Conservation (phyloP, 73 alveolate genomes). For the Tetrahymena malaccensis region DNA sequence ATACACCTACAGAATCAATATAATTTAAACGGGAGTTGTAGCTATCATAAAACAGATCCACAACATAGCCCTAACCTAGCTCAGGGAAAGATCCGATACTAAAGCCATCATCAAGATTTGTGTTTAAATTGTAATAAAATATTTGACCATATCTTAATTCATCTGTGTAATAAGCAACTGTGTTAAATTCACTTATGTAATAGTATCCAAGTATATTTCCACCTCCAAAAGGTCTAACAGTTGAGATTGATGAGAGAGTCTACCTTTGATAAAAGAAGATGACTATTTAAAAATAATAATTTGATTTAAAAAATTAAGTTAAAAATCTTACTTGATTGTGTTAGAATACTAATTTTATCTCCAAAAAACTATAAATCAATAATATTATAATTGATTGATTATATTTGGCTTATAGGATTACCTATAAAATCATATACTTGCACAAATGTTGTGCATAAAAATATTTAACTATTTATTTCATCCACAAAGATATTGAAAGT, state of each 20-base stretch:
- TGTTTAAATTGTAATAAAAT: too few species aligned
- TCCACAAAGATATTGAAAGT: not conserved
- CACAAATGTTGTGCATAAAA: not conserved
- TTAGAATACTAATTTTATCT: too few species aligned
- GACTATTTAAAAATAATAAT: not conserved
- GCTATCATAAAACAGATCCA: not conserved
- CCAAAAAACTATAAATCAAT: not conserved
- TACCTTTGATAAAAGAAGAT: not conserved
- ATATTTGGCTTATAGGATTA: too few species aligned
- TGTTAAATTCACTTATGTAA: not conserved
- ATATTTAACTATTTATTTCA: not conserved
- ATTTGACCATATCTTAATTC: not conserved
- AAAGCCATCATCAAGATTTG: not conserved
- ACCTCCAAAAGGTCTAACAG: not conserved
- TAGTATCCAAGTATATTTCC: not conserved
- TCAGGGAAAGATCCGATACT: not conserved
- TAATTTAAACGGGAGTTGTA: not conserved
- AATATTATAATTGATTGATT: too few species aligned
- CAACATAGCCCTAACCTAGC: not conserved
- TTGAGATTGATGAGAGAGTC: not conserved
- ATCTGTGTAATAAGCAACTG: not conserved
- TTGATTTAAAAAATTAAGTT: too few species aligned
- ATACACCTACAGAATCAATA: not conserved
- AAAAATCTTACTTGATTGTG: not conserved
- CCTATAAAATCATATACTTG: not conserved